Evolutionary conservation across 2,329 filamentous ascomycete species (phyloP).

Genomic region (Monilinia polystroma): DNA sequence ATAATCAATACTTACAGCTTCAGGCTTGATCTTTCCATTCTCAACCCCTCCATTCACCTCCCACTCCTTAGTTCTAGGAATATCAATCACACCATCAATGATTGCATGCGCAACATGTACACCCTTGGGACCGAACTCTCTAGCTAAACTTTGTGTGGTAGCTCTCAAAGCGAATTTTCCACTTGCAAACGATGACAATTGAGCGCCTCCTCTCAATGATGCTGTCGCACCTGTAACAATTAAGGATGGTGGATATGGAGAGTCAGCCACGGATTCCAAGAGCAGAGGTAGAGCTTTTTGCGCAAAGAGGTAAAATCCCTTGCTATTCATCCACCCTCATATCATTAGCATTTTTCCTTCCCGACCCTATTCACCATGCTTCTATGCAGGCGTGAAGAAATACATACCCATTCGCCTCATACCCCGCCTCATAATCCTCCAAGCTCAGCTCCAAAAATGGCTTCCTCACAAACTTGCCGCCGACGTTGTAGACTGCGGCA

Average conservation of each 20-base stretch:
- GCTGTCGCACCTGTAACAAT: slow-evolving; percentile 89
- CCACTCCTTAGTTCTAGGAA: slow-evolving; percentile 62
- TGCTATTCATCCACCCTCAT: slow-evolving; percentile 24
- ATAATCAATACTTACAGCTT: slow-evolving; percentile 58
- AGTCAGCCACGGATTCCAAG: slow-evolving; percentile 55
- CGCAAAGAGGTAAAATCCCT: slow-evolving; percentile 73
- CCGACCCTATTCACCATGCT: neutral
- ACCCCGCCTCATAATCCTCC: slow-evolving; percentile 50
- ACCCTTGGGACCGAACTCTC: slow-evolving; percentile 81
- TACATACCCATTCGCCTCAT: slow-evolving; percentile 52
- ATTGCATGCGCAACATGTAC: slow-evolving; percentile 81
- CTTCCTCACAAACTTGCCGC: slow-evolving; percentile 50
- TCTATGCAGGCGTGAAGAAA: neutral
- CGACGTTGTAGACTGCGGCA: slow-evolving; percentile 71
- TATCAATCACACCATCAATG: slow-evolving; percentile 84
- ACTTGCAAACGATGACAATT: slow-evolving; percentile 69
- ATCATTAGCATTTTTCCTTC: slow-evolving; percentile 11
- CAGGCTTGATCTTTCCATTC: slow-evolving; percentile 67
- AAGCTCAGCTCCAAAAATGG: slow-evolving; percentile 57
- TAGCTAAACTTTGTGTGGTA: slow-evolving; percentile 70
- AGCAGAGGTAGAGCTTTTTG: slow-evolving; percentile 70
- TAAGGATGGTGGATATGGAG: slow-evolving; percentile 68
- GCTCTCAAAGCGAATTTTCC: slow-evolving; percentile 79
- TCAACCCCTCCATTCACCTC: slow-evolving; percentile 47
- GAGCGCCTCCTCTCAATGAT: slow-evolving; percentile 68